A percentile compares a stretch with the other conserved stretches of the same genome.
Evolutionary conservation across 2,329 filamentous ascomycete species (phyloP).

Genomic region (Exserohilum turcica): DNA sequence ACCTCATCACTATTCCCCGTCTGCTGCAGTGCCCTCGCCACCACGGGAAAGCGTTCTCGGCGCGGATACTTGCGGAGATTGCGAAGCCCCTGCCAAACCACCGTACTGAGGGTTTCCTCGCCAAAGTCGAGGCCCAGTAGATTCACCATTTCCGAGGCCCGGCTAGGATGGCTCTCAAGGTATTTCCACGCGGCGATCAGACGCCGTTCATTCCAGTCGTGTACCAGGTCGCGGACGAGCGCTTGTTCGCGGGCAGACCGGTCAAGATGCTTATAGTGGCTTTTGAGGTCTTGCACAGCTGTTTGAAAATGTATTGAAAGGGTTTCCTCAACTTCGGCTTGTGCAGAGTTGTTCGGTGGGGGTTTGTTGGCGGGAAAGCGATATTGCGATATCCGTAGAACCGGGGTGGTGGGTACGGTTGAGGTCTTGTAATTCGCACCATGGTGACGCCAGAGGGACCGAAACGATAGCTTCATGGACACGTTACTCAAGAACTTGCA

Average conservation of each 20-base stretch:
- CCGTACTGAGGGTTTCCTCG: not conserved
- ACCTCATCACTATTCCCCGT: not conserved
- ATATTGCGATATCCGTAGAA: not conserved
- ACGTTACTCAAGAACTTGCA: not conserved
- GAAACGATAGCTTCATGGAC: not conserved
- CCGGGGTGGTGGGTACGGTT: not conserved
- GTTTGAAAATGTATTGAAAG: not conserved
- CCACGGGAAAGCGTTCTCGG: not conserved
- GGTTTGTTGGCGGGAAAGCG: not conserved
- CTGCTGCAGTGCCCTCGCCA: not conserved
- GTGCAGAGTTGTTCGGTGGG: not conserved
- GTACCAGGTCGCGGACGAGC: not conserved
- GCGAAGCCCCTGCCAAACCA: not conserved
- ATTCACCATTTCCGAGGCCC: not conserved
- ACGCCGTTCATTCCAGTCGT: conserved; percentile 1
- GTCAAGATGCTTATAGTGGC: not conserved
- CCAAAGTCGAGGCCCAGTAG: not conserved
- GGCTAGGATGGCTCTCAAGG: not conserved
- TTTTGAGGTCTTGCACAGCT: not conserved
- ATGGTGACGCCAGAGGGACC: not conserved
- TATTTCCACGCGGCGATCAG: not conserved
- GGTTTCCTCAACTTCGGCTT: not conserved
- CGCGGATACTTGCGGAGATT: not conserved
- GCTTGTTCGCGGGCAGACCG: not conserved
- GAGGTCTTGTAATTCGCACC: not conserved